A percentile compares a stretch with the other conserved stretches of the same genome.
Conservation (phyloP, 2,329 filamentous ascomycete species). For the Hymenoscyphus albidus region DNA sequence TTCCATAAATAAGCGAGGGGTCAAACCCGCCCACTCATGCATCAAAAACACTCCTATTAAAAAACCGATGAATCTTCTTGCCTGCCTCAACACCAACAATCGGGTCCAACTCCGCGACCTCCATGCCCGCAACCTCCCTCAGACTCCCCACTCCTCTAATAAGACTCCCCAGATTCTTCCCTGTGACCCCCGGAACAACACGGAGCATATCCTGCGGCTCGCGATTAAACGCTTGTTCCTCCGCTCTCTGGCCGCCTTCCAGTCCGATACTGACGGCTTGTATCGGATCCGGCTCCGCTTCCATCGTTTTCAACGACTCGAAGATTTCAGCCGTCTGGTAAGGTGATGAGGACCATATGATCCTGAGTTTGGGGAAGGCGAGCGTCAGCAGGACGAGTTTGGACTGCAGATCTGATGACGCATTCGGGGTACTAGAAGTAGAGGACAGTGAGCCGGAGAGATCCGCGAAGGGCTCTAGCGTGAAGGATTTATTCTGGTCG, state of each 20-base stretch:
- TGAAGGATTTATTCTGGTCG: constrained; percentile 95
- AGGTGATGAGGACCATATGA: constrained; percentile 90
- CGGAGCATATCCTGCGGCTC: constrained; percentile 88
- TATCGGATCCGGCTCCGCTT: constrained; percentile 85
- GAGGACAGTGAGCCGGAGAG: constrained; percentile 58
- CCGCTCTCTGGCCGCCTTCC: constrained; percentile 57
- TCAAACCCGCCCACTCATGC: constrained; percentile 3
- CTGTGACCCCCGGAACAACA: constrained; percentile 77
- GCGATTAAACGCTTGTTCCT: constrained; percentile 72
- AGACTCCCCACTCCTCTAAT: constrained; percentile 72
- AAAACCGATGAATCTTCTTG: constrained; percentile 75
- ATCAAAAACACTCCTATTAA: constrained; percentile 48
- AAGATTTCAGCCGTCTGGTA: constrained; percentile 99
- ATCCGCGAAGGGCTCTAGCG: constrained; percentile 76
- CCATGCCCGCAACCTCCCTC: constrained; percentile 80
- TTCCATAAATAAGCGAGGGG: too few species aligned
- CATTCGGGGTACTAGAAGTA: constrained; percentile 52
- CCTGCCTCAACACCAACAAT: constrained; percentile 76
- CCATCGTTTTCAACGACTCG: constrained; percentile 83
- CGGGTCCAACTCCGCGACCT: constrained; percentile 64
- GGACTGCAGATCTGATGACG: constrained; percentile 75
- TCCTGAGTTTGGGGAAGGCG: constrained; percentile 81
- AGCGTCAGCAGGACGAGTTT: constrained; percentile 90
- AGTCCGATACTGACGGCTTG: constrained; percentile 80
- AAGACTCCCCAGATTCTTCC: constrained; percentile 70